Conservation (phyloP, 352 stramenopile species). For the Pythium sp. region DNA sequence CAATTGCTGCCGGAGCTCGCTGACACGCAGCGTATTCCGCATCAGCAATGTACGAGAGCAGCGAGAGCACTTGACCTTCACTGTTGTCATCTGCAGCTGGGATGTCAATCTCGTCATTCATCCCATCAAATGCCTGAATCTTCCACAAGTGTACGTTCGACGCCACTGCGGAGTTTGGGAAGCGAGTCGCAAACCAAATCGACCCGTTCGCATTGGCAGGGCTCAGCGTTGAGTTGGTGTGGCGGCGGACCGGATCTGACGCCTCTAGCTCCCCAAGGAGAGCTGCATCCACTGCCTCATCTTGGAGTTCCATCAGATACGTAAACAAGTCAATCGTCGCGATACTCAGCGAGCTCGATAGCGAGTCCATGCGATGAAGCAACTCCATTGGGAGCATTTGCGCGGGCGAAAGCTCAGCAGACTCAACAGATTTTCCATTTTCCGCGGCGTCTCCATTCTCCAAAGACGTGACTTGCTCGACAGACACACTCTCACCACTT, state of each 20-base stretch:
- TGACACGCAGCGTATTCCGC: constrained; percentile 78
- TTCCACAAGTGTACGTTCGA: constrained; percentile 82
- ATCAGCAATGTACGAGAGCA: constrained; percentile 84
- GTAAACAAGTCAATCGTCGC: constrained; percentile 84
- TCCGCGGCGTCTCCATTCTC: not conserved
- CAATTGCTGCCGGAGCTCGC: constrained; percentile 40
- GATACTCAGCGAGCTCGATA: constrained; percentile 78
- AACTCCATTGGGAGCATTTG: constrained; percentile 64
- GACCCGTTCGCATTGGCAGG: constrained; percentile 35
- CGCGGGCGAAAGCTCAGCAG: constrained; percentile 7
- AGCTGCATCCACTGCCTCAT: constrained; percentile 53
- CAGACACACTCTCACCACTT: not conserved
- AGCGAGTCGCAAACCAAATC: constrained; percentile 80
- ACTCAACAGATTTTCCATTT: not conserved
- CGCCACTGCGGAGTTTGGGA: constrained; percentile 72
- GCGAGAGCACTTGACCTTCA: constrained; percentile 73
- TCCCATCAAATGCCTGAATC: constrained; percentile 61
- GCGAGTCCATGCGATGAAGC: constrained; percentile 75
- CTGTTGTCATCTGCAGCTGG: constrained; percentile 55
- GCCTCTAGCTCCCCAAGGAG: constrained; percentile 36
- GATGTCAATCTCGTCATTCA: constrained; percentile 50
- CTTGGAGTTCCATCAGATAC: constrained; percentile 63
- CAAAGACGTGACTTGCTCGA: not conserved
- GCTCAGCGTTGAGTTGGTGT: constrained; percentile 19
- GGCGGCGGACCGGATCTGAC: not conserved